A percentile compares a stretch with the other conserved stretches of the same genome.
phyloP scores from a whole-genome alignment of 192 early-diverging fungal species.

The Coemansia sp. region DNA sequence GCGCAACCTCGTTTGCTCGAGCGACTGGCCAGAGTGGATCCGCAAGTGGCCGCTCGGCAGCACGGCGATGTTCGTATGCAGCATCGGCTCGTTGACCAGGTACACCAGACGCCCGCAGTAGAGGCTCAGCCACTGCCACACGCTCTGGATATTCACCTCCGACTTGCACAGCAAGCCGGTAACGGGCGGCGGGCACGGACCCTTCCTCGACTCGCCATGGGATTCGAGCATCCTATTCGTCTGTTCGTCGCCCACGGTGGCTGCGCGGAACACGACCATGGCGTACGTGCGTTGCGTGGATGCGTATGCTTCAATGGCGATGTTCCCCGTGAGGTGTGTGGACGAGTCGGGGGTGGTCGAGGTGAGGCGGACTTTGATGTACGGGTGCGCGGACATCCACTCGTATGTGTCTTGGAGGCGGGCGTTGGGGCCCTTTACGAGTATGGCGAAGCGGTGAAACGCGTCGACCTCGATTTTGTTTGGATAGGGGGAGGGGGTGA shows the following conservation, averaged over 20 bases:
- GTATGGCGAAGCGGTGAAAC: conserved; percentile 19
- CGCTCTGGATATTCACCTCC: conserved; percentile 28
- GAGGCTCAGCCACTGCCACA: conserved; percentile 48
- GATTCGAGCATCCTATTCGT: conserved; percentile 25
- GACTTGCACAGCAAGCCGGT: conserved; percentile 32
- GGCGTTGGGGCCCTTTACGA: not conserved
- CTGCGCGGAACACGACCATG: conserved; percentile 30
- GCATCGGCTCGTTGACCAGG: conserved; percentile 27
- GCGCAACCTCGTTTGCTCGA: not conserved
- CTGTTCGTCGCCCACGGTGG: conserved; percentile 18
- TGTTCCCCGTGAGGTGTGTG: conserved; percentile 14
- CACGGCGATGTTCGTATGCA: conserved; percentile 9
- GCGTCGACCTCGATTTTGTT: conserved; percentile 43
- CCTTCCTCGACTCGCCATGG: conserved; percentile 18
- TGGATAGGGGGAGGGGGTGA: conserved; percentile 25
- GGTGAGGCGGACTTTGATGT: conserved; percentile 11
- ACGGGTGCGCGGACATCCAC: conserved; percentile 48
- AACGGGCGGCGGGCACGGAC: conserved; percentile 24
- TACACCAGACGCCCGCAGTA: conserved; percentile 30
- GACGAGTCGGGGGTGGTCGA: too few species aligned
- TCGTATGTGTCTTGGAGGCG: conserved; percentile 12
- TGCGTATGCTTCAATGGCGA: conserved; percentile 42
- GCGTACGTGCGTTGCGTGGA: conserved; percentile 19
- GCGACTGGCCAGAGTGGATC: not conserved
- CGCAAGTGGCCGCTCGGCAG: not conserved